phyloP scores from a whole-genome alignment of 192 early-diverging fungal genomes.

The Cetraspora pellucida region DNA sequence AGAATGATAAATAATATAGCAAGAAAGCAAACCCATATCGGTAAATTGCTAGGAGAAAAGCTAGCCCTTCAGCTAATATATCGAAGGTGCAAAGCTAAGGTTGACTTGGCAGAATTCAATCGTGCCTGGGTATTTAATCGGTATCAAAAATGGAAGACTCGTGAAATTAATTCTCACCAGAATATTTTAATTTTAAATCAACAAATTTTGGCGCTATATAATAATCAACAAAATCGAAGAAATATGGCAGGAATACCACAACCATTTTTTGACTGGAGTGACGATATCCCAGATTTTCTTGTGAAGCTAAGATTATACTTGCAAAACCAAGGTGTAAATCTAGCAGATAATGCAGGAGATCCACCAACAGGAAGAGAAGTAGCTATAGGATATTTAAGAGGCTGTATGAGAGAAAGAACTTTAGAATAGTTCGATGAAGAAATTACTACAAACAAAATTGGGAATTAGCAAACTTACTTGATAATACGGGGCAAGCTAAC shows the following conservation, averaged over 20 bases:
- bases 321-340: not conserved
- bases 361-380: not conserved
- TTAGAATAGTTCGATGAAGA: constrained; percentile 2
- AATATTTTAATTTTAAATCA: not conserved
- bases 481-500: constrained; percentile 12
- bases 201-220: not conserved
- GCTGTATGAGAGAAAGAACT: not conserved
- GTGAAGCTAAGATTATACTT: not conserved
- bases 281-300: not conserved
- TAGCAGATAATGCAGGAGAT: not conserved
- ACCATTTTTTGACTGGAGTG: not conserved
- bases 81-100: too few relatives aligned
- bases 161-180: not conserved
- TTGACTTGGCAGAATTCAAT: too few relatives aligned
- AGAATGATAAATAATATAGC: too few relatives aligned
- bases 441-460: not conserved
- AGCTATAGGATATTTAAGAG: not conserved
- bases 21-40: not conserved
- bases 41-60: not conserved
- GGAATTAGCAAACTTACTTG: constrained; percentile 7
- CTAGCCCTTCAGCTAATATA: constrained; percentile 8
- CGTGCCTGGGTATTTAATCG: too few relatives aligned
- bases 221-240: constrained; percentile 11
- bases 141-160: constrained; percentile 3
- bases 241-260: not conserved